Base-by-base conservation (phyloP, 345 rosid genomes). In the Brassica rapa region DNA sequence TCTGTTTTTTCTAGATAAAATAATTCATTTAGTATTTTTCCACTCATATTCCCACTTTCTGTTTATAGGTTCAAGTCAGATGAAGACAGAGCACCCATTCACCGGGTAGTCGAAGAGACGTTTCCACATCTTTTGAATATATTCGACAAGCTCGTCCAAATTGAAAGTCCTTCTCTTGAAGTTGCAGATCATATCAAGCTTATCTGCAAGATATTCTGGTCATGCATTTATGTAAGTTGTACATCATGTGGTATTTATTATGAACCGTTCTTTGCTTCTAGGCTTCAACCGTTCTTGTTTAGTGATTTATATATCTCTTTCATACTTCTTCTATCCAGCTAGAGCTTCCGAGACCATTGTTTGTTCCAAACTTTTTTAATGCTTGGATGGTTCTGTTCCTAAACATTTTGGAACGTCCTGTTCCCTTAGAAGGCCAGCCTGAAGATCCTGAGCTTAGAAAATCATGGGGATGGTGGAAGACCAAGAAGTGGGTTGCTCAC, bases 381-480 rank as follows among this genome's bases (percentile, higher is more conserved):
- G 95, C 89, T 39, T 96, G 99, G 99, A 96, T 96, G 99, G 68
- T 79, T 67, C 91, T 93, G 74, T 93, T 96, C 89, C 86, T 93
- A 77, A 96, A 83, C 78, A 80, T 91, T 77, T 82, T 96, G 90
- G 98, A 96, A 85, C 90, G 97, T 81, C 89, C 97, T 68, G 93
- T 96, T 75, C 96, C 96, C 11, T 6, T 68, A 14, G 99, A 96
- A 82, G 98, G 97, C 1, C 95, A 96, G 77, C 98, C 98, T 79
- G 70, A 77, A 53, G 98, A 96, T 81, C 95, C 88, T 3, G 99
- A 96, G 72, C 85, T 87, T 53, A 87, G 98, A 84, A 96, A 93
- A 84, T 89, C 97, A 49, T 96, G 99, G 99, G 97, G 99, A 12
- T 96, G 99, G 99, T 96, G 99, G 99, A 96, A 96, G 82, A 90